Evolutionary conservation across 1,284 basidiomycete genomes (phyloP).

Genomic region (Moniliella sp.): DNA sequence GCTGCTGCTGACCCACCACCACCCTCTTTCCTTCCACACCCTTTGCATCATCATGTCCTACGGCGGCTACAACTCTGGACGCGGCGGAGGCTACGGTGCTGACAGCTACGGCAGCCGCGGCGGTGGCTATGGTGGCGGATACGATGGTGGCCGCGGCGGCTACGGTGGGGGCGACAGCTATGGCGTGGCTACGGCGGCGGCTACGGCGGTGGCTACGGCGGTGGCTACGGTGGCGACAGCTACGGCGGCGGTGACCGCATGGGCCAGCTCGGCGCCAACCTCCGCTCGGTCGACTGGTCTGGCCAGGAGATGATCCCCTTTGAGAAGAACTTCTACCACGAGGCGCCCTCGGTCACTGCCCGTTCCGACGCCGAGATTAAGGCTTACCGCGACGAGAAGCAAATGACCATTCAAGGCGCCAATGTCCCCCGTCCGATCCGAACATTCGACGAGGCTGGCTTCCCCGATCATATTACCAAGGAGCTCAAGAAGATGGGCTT

Average conservation of each 20-base stretch:
- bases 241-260: constrained; percentile 49
- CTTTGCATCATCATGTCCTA: no score
- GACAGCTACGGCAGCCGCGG: constrained; percentile 11
- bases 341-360: constrained; percentile 62
- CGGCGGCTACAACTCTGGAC: constrained; percentile 5
- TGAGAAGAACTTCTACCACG: constrained; percentile 95
- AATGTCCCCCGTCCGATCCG: constrained; percentile 71
- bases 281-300: constrained; percentile 78
- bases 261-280: constrained; percentile 58
- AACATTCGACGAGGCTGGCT: constrained; percentile 78
- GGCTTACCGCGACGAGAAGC: constrained; percentile 60
- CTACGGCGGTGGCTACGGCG: constrained; percentile 5
- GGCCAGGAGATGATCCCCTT: no score
- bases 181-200: constrained; percentile 37
- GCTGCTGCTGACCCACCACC: no score
- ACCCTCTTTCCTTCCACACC: no score
- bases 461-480: constrained; percentile 81
- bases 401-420: constrained; percentile 76
- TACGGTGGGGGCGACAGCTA: constrained; percentile 59
- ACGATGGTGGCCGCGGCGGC: constrained; percentile 11
- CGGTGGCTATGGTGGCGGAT: constrained; percentile 7
- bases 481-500: constrained; percentile 89
- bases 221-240: constrained; percentile 10
- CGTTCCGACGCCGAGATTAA: constrained; percentile 67
- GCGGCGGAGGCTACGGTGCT: constrained; percentile 37